Evolutionary conservation across 2,329 filamentous ascomycete species (phyloP), one percentile per base, ranked within the genome.

Genomic region (Diaporthe sp.): DNA sequence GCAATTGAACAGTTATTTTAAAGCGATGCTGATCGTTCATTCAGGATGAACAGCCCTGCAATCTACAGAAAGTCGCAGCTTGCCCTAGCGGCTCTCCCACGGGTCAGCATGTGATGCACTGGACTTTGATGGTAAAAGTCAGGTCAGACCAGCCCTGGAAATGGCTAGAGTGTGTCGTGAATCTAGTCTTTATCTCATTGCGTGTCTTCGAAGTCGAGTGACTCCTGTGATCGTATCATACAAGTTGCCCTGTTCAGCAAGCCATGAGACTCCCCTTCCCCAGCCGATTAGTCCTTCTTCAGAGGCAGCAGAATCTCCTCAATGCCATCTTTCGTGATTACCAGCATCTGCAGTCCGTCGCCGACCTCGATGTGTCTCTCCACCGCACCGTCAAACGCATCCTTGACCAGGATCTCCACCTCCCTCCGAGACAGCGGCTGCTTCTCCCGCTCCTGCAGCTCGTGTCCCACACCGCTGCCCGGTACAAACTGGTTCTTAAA

Each of bases 351-450:
- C 84, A 99, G 87, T 69, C 94, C 93, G 87, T 99, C 97, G 85
- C 97, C 97, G 77, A 99, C 97, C 89, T 99, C 97, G 80, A 99
- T 99, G 87, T 99, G 97, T 86, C 97, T 94, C 90, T 99, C 97
- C 46, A 98, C 96, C 5, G 97, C 97, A 84, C 96, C 97, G 77
- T 98, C 97, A 86, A 99, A 99, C 3, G 97, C 97, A 90, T 99
- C 97, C 86, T 96, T 95, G 80, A 99, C 96, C 81, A 99, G 84
- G 78, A 94, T 91, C 87, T 98, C 94, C 39, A 98, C 96, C 76
- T 94, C 92, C 73, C 90, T 86, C 81, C 91, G 89, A 39, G 92
- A 89, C 82, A 98, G 87, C 70, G 94, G 94, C 81, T 92, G 88
- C 76, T 90, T 89, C 83, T 92, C 89, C 79, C 93, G 90, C 85